These are phyloP conservation scores for Penicillium frequentans DNA, from an alignment of 2,329 filamentous ascomycete genomes.

Conservation along the genomic window DNA sequence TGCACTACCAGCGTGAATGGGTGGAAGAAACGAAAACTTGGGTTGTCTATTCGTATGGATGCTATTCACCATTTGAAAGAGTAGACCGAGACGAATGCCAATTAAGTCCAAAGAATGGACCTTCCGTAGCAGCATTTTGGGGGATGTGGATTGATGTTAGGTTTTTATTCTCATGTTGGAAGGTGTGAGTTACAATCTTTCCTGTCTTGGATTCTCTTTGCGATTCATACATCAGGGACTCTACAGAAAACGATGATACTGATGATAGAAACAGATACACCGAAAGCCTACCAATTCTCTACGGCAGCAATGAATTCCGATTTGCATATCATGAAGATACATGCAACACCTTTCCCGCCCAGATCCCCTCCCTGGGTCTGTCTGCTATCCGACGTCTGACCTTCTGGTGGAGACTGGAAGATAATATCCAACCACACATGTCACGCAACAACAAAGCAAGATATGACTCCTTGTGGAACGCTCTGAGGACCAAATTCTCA, in stretches of 20 bases:
- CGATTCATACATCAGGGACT: not conserved
- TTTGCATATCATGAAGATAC: not conserved
- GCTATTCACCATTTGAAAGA: not conserved
- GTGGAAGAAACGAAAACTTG: not conserved
- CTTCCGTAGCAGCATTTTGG: too few relatives aligned
- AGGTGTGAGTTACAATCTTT: not conserved
- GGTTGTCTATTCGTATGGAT: not conserved
- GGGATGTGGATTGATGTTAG: not conserved
- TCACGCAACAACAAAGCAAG: not conserved
- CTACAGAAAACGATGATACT: not conserved
- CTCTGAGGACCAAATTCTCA: not conserved
- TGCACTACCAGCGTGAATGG: conserved; percentile 2
- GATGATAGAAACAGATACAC: not conserved
- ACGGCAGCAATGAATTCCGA: conserved; percentile 1
- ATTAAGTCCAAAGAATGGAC: too few relatives aligned
- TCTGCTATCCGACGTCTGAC: not conserved
- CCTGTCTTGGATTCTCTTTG: not conserved
- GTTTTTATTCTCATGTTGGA: not conserved
- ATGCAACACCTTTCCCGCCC: not conserved
- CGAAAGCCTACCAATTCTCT: not conserved
- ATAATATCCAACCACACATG: not conserved
- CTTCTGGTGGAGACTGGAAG: not conserved
- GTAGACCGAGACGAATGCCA: not conserved
- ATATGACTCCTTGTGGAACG: not conserved
- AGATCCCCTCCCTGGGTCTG: not conserved